Conservation (phyloP, 768 basidiomycete genomes). For the Phaeotremella fagi region DNA sequence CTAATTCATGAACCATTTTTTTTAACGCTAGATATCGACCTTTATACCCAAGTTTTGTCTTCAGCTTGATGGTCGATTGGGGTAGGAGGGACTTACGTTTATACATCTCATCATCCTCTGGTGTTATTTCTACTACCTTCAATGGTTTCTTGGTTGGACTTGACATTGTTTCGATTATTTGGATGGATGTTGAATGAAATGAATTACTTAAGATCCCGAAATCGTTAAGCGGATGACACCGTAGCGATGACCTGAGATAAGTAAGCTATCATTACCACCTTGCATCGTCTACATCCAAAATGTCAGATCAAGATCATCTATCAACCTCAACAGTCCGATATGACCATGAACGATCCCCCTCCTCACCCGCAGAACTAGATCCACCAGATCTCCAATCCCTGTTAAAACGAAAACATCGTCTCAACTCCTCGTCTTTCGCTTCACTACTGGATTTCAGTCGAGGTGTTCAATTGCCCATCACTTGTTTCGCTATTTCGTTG, state of each 20-base stretch:
- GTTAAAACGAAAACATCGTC: conserved; percentile 9
- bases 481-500: conserved; percentile 34
- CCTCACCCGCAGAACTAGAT: conserved; percentile 10
- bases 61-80: neutral
- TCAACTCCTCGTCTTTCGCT: too few relatives aligned
- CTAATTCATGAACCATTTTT: conserved; percentile 14
- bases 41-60: neutral
- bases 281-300: too few relatives aligned
- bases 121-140: neutral
- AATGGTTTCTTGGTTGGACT: neutral
- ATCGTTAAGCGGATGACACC: too few relatives aligned
- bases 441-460: conserved; percentile 7
- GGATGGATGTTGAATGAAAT: too few relatives aligned
- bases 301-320: neutral
- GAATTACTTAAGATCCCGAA: too few relatives aligned
- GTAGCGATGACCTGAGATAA: too few relatives aligned
- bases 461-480: conserved; percentile 21
- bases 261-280: too few relatives aligned
- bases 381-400: conserved; percentile 18
- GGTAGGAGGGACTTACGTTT: conserved; percentile 12
- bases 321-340: conserved; percentile 7
- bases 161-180: neutral
- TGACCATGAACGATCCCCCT: conserved; percentile 14
- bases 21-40: conserved; percentile 16
- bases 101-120: conserved; percentile 16